Base-by-base conservation (phyloP, 2,329 filamentous ascomycete species). In the Ophiosphaerella narmari region DNA sequence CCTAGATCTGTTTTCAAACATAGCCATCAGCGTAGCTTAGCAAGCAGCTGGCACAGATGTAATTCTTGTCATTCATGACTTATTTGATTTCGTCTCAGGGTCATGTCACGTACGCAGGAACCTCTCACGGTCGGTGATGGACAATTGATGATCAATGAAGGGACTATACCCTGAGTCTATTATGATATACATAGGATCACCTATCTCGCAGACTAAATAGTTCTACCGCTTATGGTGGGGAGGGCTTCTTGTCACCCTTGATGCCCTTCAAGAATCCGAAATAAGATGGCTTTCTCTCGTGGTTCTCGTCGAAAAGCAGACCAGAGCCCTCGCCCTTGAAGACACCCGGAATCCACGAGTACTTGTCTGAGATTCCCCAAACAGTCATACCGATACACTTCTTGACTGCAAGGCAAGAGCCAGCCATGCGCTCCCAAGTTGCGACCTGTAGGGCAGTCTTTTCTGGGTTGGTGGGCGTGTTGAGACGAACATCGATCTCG, bases 401-500 rank as follows among this genome's bases (percentile, higher is more conserved):
- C 47, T 67, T 57, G 0, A 73, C 68, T 11, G 66, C 60, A n/a
- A 74, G 54, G 50, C 74, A 77, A 5, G 70, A 67, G 16, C 57
- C 55, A 1, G 73, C 71, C n/a, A 73, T 69, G 36, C 63, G 66
- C 35, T 66, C 74, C 51, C 78, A 85, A 46, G 79, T 78, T 18
- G 65, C 63, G 1, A 76, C 77, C 67, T 86, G 82, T 13, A 77
- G 75, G 32, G 70, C 60, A 8, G 78, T 66, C 23, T 74, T 75
- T 4, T 74, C 62, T 0, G 68, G 61, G 2, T 72, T 78, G 3
- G 78, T 65, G 0, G 83, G 82, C 1, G 83, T 71, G 8, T 71
- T 72, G 21, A 68, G 67, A 53, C 83, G 77, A 57, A 86, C 80
- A 61, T 87, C 85, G 12, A 86, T 72, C 74, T 87, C 84, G 2